Evolutionary conservation across 306 rosid species (phyloP).

Genomic region (Ormosia semicastrata): DNA sequence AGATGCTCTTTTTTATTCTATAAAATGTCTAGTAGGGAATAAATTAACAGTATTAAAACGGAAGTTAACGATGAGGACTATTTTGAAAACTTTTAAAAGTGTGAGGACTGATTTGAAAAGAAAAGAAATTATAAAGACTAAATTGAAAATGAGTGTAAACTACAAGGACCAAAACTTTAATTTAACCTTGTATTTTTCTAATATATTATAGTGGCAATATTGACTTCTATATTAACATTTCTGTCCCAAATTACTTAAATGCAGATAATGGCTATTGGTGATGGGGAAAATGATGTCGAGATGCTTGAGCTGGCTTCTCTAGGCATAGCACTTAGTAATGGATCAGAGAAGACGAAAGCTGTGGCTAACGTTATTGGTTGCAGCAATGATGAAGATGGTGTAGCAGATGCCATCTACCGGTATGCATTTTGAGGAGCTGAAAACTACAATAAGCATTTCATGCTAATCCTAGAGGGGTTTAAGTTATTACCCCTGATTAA

Average conservation of each 20-base stretch:
- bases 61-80: no score
- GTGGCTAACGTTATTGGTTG: constrained; percentile 75
- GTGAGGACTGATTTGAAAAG: no score
- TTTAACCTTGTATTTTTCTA: not conserved
- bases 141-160: no score
- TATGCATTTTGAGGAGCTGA: constrained; percentile 63
- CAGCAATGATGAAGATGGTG: constrained; percentile 94
- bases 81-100: no score
- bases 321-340: constrained; percentile 84
- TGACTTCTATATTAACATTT: not conserved
- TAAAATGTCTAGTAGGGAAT: no score
- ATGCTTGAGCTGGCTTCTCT: constrained; percentile 92
- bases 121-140: no score
- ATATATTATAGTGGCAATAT: not conserved
- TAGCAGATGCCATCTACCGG: constrained; percentile 87
- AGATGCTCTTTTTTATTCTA: no score
- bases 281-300: constrained; percentile 92
- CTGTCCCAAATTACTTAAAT: not conserved
- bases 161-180: no score
- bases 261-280: constrained; percentile 97
- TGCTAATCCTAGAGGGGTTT: not conserved
- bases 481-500: constrained; percentile 14
- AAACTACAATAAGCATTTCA: constrained; percentile 18
- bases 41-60: no score
- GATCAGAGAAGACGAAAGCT: constrained; percentile 79